Evolutionary conservation across 2,329 filamentous ascomycete genomes (phyloP), one percentile per base, ranked within the genome.

Genomic region (Hypomyces rosellus): DNA sequence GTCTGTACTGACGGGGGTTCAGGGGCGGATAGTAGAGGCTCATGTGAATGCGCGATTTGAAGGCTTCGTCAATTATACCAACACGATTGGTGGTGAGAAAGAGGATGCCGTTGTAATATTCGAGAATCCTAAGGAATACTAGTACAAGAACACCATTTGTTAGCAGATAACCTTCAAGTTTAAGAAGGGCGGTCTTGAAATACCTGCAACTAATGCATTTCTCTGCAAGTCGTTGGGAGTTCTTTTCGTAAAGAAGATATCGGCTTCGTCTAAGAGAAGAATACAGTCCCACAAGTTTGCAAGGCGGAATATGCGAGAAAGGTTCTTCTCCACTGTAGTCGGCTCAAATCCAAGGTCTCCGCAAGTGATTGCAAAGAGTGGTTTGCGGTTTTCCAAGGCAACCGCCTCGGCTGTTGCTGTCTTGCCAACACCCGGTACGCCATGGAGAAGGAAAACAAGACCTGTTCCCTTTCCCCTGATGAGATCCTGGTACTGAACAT

Each of bases 401-500:
- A 64, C 55, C 7, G 48, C 52, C 13, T 55, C 52, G 1, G 54
- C 65, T 2, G 65, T 67, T 1, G 61, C 58, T 0, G 66, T 68
- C 40, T 68, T 68, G 0, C 66, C 66, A 0, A 63, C 62, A 1
- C 65, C 65, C 0, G 64, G 65, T 1, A 55, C 60, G 1, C 65
- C 66, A 13, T 67, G 64, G 0, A 69, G 52, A 1, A 68, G 54
- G 1, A 69, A 59, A 1, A 68, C 61, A 0, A 66, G 56, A 1
- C 57, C 55, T n/a, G 55, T 59, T 0, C 66, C 65, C 33, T 68
- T 67, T 2, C 71, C 72, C 46, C 67, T 65, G 42, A 75, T 71
- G 11, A 76, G 54, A 55, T 75, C 72, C 55, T 71, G 50, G 6
- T 44, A 46, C 20, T 38, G 38, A 47, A 51, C 47, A 37, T 51